Conservation (phyloP, 148 eudicot genomes). For the Chenopodium suecicum region DNA sequence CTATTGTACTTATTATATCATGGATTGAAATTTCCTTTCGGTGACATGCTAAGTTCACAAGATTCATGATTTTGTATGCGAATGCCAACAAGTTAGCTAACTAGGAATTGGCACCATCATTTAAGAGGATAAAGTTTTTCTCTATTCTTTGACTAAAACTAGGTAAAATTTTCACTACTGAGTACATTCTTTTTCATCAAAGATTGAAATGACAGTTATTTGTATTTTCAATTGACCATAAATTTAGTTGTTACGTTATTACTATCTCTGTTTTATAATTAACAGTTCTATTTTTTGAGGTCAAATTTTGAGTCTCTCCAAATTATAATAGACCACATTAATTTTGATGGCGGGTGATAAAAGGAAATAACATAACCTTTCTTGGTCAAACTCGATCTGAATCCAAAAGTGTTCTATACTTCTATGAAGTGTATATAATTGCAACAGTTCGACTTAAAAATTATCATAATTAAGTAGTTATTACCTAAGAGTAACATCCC, state of each 20-base stretch:
- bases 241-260: neutral
- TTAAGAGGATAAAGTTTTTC: neutral
- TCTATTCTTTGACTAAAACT: neutral
- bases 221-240: neutral
- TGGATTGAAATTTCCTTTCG: slow-evolving; percentile 19
- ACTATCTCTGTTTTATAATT: neutral
- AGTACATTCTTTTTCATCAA: neutral
- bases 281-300: neutral
- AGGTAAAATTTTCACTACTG: neutral
- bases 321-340: too few species aligned
- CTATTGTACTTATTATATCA: slow-evolving; percentile 29
- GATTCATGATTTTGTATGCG: slow-evolving; percentile 22
- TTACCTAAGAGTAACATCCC: slow-evolving; percentile 60
- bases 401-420: too few species aligned
- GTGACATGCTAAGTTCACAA: slow-evolving; percentile 18
- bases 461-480: too few species aligned
- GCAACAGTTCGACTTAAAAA: too few species aligned
- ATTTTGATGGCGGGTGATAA: too few species aligned
- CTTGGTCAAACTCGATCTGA: too few species aligned
- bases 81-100: slow-evolving; percentile 12
- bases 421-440: too few species aligned
- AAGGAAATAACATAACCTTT: too few species aligned
- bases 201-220: neutral
- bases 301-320: too few species aligned
- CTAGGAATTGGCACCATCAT: neutral